Evolutionary conservation across 768 basidiomycete genomes (phyloP), one percentile per base, ranked within the genome.

Genomic region (Asterophora lycoperdoides): DNA sequence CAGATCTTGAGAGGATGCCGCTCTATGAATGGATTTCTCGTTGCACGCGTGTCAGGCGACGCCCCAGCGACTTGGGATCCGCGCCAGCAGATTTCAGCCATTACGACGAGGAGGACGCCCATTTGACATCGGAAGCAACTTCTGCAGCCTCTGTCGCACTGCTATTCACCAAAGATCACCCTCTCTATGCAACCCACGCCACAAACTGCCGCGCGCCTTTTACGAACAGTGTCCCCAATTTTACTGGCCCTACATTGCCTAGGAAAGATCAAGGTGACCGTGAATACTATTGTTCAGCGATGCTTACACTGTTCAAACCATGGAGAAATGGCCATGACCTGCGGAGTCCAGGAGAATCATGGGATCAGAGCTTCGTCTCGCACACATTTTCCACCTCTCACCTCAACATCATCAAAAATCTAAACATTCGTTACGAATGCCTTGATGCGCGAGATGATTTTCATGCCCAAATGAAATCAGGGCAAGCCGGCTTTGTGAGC

Each of bases 361-460:
- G 65, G 66, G 59, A 60, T 30, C 47, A 57, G 2, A 57, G 51
- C 1, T 67, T 63, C 28, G 11, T 32, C 4, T 45, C 26, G 5
- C 15, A 53, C 36, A 1, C 19, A 20, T 65, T 66, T 45, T 44
- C 39, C 5, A 8, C 2, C 9, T 5, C 46, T 9, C 38, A 63
- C 20, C 2, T 15, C 8, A 30, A 60, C 28, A 15, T 64, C 1
- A 68, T 69, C 56, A 35, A 51, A 4, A 61, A 67, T 35, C 55
- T 66, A 37, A 56, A 72, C 41, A 35, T 69, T 0, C 28, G 34
- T 14, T 60, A 68, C 54, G 60, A 70, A 50, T 68, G 64, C 48
- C 32, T 56, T 23, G 65, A 70, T 57, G 60, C 63, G 0, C 36
- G 57, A 23, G 62, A 69, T 54, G 64, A 65, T 45, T 64, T 58